Evolutionary conservation across 2,329 filamentous ascomycete species (phyloP), one percentile per base, ranked within the genome.

Genomic region (Dactylellina sp.): DNA sequence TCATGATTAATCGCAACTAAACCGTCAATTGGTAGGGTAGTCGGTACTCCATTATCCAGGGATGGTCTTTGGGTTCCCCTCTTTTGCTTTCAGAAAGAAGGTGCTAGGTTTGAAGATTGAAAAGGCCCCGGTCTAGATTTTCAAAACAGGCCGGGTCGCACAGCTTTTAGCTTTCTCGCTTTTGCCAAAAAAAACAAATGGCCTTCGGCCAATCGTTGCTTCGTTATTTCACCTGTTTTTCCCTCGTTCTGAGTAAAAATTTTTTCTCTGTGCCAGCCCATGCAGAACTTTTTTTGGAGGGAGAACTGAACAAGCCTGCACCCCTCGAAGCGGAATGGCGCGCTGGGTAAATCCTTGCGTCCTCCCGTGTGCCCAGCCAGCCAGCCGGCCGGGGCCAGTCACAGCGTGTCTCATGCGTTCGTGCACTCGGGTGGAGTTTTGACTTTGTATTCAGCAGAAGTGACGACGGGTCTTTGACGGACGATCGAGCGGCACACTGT

Each of bases 91-190:
- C 32, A 35, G 32, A 12, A 12, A 35, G 32, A 35, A 35, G 32
- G 32, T 35, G 32, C 32, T 35, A 35, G 12, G 6, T 35, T 35
- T 12, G 6, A 35, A 35, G 32, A 12, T 6, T 12, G 12, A 28
- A 62, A 44, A 52, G 46, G 7, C 5, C 35, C 28, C 11, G 46
- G 39, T 50, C 46, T 42, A 53, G 59, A 62, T 53, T 39, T 46
- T 32, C 52, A 56, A 16, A 32, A 37, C 37, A 49, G 22, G 39
- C 32, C 42, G 52, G 52, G 62, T 59, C 40, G 62, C 62, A 66
- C 62, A 66, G 47, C 40, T n/a, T n/a, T n/a, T n/a, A n/a, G n/a
- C n/a, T n/a, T n/a, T n/a, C n/a, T n/a, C n/a, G n/a, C n/a, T n/a
- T n/a, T n/a, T n/a, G n/a, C n/a, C n/a, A n/a, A n/a, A n/a, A n/a